These are phyloP conservation scores for Aspergillus sclerotioniger DNA, from an alignment of 495 filamentous ascomycete genomes.

Conservation along the genomic window DNA sequence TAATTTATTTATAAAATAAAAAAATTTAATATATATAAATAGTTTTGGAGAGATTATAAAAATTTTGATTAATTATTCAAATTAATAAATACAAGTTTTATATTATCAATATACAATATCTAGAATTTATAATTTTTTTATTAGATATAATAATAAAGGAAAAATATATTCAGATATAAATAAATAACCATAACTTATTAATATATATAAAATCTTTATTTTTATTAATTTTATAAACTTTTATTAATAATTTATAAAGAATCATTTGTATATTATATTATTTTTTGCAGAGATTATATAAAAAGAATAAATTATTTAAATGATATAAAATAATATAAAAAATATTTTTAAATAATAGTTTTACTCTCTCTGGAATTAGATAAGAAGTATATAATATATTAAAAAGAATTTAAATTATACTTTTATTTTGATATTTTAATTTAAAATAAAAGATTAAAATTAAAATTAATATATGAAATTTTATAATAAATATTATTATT, in stretches of 20 bases:
- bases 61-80: too few relatives aligned
- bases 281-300: not conserved
- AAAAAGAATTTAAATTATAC: too few relatives aligned
- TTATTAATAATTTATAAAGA: not conserved
- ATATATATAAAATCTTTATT: not conserved
- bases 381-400: not conserved
- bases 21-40: not conserved
- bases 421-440: not conserved
- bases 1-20: not conserved
- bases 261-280: not conserved
- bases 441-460: not conserved
- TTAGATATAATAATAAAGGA: too few relatives aligned
- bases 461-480: not conserved
- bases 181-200: not conserved
- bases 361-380: too few relatives aligned
- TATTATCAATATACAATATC: too few relatives aligned
- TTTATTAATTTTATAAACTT: not conserved
- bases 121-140: too few relatives aligned
- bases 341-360: too few relatives aligned
- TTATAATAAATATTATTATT: slow-evolving; percentile 2
- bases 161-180: not conserved
- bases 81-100: too few relatives aligned
- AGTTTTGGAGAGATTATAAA: too few relatives aligned
- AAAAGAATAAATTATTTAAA: not conserved
- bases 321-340: not conserved